phyloP scores from a whole-genome alignment of 306 rosid genomes.

The Castanea sativa region DNA sequence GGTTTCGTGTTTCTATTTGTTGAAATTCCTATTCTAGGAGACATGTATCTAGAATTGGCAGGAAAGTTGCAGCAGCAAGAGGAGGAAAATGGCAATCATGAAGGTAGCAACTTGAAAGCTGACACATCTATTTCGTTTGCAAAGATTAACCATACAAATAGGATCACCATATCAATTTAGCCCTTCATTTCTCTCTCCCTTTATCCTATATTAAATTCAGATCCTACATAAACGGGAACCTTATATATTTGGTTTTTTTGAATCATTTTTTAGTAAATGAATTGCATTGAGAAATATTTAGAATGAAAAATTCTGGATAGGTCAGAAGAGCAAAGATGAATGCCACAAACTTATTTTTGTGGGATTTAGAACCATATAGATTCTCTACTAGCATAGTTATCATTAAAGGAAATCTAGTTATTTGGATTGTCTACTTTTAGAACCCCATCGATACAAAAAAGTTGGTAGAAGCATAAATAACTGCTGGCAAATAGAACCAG shows the following conservation, averaged over 20 bases:
- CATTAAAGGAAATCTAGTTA: not conserved
- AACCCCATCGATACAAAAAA: not conserved
- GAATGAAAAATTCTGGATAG: not conserved
- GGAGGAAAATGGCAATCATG: conserved; percentile 24
- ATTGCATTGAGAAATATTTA: not conserved
- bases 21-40: conserved; percentile 53
- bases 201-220: no score
- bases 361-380: not conserved
- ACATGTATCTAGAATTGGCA: conserved; percentile 41
- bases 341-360: not conserved
- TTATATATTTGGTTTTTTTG: no score
- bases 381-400: not conserved
- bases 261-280: not conserved
- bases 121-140: not conserved
- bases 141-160: not conserved
- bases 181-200: not conserved
- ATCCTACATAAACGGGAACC: no score
- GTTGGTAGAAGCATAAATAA: not conserved
- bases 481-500: not conserved
- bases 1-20: conserved; percentile 28
- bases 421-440: not conserved
- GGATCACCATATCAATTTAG: not conserved
- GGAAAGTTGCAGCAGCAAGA: conserved; percentile 38
- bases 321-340: not conserved
- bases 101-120: conserved; percentile 17